A percentile compares a stretch with the other conserved stretches of the same genome.
Evolutionary conservation across 306 rosid species (phyloP).

Genomic region (Albizia julibrissin): DNA sequence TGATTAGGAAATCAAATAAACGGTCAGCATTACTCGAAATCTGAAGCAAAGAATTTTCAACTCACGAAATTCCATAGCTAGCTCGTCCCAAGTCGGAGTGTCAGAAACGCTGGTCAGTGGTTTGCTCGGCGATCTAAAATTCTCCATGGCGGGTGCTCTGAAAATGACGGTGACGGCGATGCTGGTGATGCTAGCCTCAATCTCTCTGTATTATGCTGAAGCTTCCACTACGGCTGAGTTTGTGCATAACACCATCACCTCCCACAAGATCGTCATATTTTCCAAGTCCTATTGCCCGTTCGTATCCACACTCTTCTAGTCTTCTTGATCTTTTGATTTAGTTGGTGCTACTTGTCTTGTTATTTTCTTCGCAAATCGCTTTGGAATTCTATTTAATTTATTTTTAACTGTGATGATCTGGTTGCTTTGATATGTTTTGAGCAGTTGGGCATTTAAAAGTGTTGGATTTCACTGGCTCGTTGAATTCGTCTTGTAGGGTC

Average conservation of each 20-base stretch:
- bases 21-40: not conserved
- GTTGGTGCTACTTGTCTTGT: not conserved
- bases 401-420: not conserved
- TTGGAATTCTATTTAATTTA: not conserved
- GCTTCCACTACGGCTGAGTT: conserved; percentile 53
- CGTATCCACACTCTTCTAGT: conserved; percentile 1
- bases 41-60: not conserved
- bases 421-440: not conserved
- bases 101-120: not conserved
- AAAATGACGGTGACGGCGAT: conserved; percentile 32
- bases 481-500: not conserved
- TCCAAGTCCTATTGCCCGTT: conserved; percentile 98
- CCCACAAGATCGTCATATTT: conserved; percentile 82
- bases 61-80: not conserved
- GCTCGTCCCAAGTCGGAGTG: not conserved
- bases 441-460: not conserved
- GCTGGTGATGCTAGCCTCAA: conserved; percentile 37
- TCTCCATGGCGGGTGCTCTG: conserved; percentile 33
- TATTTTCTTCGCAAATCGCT: not conserved
- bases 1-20: not conserved
- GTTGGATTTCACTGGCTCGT: not conserved
- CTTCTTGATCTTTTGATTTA: not conserved
- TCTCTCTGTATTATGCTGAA: conserved; percentile 20
- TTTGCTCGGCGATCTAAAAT: not conserved
- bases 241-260: conserved; percentile 67